Base-by-base conservation (phyloP, 1,284 basidiomycete species). In the Abortiporus biennis region DNA sequence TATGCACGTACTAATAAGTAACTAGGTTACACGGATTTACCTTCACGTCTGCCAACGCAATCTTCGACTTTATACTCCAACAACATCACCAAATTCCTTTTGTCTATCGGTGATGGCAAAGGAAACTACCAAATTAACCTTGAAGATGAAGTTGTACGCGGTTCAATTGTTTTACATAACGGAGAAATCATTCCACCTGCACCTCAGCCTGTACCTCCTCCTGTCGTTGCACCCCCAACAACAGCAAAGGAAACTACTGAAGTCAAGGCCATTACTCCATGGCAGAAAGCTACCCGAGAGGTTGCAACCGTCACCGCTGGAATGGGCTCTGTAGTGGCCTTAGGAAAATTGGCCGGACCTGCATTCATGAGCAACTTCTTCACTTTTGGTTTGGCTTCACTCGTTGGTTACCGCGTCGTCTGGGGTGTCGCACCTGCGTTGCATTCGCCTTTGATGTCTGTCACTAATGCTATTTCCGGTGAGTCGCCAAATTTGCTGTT, bases 21-120 rank as follows among this genome's bases (percentile, higher is more conserved):
- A 9, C 36, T 46, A 88, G 85, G 86, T 34, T 85, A 83, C 57
- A 82, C 84, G 38, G 88, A 92, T 60, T 68, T 92, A 35, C 84
- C 88, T 3, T 90, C 87, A 17, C 76, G 89, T 25, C 67, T 92
- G 30, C 87, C 89, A 9, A 90, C 89, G 0, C 88, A 92, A 56
- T 87, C 86, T 3, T 89, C 86, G 3, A 88, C 86, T 1, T 68
- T 92, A 6, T 92, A 92, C 62, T 92, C 89, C 9, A 92, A 92
- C 64, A 92, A 92, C 57, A 82, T 92, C 53, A 85, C 85, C 33
- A 92, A 92, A 58, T 91, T 92, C 65, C 71, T 92, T 31, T 69
- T 92, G 13, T 89, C 87, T 1, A 78, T 92, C 41, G 57, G 65
- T 1, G 81, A 81, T 8, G 73, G 73, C 35, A 73, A 81, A 46